Percentiles rank a stretch among this genome's conserved stretches.
These are phyloP conservation scores for Populus simonii DNA, from an alignment of 345 rosid genomes.

Conservation along the genomic window DNA sequence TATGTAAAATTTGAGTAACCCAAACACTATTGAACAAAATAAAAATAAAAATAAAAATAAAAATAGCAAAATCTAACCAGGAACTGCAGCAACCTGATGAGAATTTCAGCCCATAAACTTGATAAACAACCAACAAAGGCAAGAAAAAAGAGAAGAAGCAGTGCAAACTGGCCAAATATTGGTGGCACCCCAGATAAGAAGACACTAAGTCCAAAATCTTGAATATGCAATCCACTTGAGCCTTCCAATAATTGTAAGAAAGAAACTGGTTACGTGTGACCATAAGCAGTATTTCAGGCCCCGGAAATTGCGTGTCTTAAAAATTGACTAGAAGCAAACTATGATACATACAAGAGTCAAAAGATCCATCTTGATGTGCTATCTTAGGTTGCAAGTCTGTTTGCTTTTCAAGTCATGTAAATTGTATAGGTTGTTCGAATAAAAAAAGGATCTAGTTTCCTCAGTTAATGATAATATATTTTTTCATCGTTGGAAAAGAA, in stretches of 20 bases:
- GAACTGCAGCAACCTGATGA: slow-evolving; percentile 18
- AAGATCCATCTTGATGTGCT: not conserved
- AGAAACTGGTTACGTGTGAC: slow-evolving; percentile 33
- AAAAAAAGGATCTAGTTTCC: no score
- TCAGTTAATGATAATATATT: no score
- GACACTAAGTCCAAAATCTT: not conserved
- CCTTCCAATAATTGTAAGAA: slow-evolving; percentile 27
- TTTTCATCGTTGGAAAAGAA: no score
- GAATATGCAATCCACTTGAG: slow-evolving; percentile 22
- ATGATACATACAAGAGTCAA: slow-evolving; percentile 10
- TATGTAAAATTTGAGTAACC: not conserved
- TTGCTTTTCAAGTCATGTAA: no score
- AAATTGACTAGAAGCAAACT: slow-evolving; percentile 1
- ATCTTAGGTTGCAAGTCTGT: no score
- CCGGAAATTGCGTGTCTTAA: slow-evolving; percentile 47
- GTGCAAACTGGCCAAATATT: slow-evolving; percentile 3
- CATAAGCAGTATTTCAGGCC: slow-evolving; percentile 35
- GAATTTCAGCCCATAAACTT: slow-evolving; percentile 9
- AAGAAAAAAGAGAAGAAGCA: slow-evolving; percentile 1
- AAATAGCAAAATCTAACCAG: slow-evolving; percentile 10
- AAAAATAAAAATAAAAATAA: not conserved
- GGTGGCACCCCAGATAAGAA: not conserved
- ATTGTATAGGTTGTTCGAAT: no score
- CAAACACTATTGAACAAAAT: not conserved
- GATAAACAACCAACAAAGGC: slow-evolving; percentile 9